Percentiles rank a stretch among this genome's conserved stretches.
phyloP scores from a whole-genome alignment of 768 basidiomycete species.

The Tylopilus vinaceipallidus region DNA sequence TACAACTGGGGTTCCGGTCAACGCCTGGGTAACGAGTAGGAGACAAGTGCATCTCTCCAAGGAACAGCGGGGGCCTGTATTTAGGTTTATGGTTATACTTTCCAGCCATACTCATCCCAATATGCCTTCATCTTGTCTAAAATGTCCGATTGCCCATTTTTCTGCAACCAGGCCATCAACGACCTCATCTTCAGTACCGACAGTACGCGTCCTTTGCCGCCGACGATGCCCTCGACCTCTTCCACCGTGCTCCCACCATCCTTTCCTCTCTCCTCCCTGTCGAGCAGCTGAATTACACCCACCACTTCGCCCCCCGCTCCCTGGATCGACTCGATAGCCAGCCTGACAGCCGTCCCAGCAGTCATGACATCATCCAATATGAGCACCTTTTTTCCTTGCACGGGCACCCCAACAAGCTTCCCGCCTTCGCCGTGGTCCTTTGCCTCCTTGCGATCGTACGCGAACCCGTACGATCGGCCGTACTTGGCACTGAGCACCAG shows the following conservation, averaged over 20 bases:
- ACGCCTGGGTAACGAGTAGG: conserved; percentile 41
- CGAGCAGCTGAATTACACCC: conserved; percentile 84
- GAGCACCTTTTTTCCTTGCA: conserved; percentile 80
- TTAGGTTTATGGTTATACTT: conserved; percentile 15
- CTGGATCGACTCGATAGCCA: conserved; percentile 73
- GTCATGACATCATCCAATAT: conserved; percentile 98
- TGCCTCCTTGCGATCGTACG: conserved; percentile 92
- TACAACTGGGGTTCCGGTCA: conserved; percentile 56
- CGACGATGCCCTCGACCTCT: conserved; percentile 74
- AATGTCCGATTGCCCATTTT: conserved; percentile 61
- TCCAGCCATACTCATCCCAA: conserved; percentile 31
- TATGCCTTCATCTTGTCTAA: conserved; percentile 76
- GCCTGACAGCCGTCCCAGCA: conserved; percentile 82
- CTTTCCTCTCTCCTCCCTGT: conserved; percentile 52
- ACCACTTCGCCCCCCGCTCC: conserved; percentile 76
- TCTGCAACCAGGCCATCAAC: conserved; percentile 78
- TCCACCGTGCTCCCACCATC: conserved; percentile 67
- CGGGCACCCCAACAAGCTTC: conserved; percentile 78
- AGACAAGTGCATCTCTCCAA: background rate
- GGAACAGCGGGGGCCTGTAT: background rate
- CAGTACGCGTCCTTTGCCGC: conserved; percentile 63
- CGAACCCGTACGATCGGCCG: conserved; percentile 69
- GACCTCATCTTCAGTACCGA: conserved; percentile 86
- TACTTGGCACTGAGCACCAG: conserved; percentile 70
- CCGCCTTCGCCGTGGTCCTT: conserved; percentile 98